phyloP scores from a whole-genome alignment of 768 basidiomycete genomes.

The Arthromyces matolae region DNA sequence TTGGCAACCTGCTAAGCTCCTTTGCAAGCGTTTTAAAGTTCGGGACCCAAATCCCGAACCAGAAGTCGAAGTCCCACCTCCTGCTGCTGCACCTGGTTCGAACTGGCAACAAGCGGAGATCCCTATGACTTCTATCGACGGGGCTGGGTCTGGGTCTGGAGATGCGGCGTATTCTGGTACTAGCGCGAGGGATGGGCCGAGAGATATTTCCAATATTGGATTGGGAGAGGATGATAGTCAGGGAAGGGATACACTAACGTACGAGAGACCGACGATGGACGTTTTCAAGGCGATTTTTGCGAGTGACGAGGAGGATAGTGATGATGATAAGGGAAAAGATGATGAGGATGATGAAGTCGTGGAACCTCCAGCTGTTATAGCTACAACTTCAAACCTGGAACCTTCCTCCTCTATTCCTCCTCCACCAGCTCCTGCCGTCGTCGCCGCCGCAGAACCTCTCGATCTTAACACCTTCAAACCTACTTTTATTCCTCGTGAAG shows the following conservation, averaged over 20 bases:
- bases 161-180: conserved; percentile 9
- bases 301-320: conserved; percentile 86
- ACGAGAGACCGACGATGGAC: conserved; percentile 83
- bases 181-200: conserved; percentile 27
- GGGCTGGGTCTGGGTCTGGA: conserved; percentile 14
- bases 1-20: conserved; percentile 80
- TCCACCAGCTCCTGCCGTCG: conserved; percentile 11
- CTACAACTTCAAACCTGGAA: conserved; percentile 13
- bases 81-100: conserved; percentile 17
- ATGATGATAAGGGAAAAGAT: conserved; percentile 51
- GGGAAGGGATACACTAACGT: conserved; percentile 83
- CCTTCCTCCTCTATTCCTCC: no score
- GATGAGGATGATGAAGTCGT: conserved; percentile 24
- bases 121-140: conserved; percentile 2
- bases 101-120: conserved; percentile 16
- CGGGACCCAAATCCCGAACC: conserved; percentile 74
- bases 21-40: conserved; percentile 94
- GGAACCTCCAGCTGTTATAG: conserved; percentile 4
- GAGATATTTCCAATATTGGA: conserved; percentile 80
- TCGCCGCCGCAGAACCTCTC: conserved; percentile 21
- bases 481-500: conserved; percentile 72
- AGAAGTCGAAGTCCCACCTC: conserved; percentile 36
- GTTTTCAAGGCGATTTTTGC: conserved; percentile 99
- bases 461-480: conserved; percentile 83
- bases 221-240: conserved; percentile 91